These are phyloP conservation scores for Rosa lucieae DNA, from an alignment of 306 rosid genomes.

Conservation along the genomic window DNA sequence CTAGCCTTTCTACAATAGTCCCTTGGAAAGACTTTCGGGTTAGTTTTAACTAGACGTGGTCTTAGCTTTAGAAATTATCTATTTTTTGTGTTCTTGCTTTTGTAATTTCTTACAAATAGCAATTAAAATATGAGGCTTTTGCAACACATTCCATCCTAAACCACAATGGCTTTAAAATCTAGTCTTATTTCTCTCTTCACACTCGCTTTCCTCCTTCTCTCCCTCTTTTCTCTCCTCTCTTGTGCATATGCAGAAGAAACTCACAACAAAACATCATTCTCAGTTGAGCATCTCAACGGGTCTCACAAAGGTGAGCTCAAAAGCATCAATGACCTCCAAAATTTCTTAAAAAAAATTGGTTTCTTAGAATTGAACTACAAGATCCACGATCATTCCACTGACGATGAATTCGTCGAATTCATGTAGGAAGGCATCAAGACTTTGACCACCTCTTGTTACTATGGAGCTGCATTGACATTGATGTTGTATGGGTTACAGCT, in stretches of 20 bases:
- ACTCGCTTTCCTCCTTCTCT: neutral
- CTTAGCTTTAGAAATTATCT: too few relatives aligned
- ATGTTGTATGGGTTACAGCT: constrained; percentile 12
- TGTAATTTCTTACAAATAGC: neutral
- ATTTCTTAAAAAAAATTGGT: constrained; percentile 11
- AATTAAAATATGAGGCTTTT: neutral
- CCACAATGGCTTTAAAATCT: constrained; percentile 19
- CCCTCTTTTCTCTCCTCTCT: neutral
- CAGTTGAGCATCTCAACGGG: constrained; percentile 31
- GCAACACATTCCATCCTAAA: neutral
- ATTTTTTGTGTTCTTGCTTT: neutral
- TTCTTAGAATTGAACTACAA: constrained; percentile 34
- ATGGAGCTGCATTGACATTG: neutral
- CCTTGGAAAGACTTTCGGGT: too few relatives aligned
- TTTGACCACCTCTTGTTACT: constrained; percentile 12
- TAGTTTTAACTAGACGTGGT: too few relatives aligned
- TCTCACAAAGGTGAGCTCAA: constrained; percentile 33
- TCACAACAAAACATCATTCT: neutral
- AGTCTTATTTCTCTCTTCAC: constrained; percentile 4
- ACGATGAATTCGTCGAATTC: constrained; percentile 27
- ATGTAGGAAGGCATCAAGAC: constrained; percentile 41
- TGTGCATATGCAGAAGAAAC: neutral
- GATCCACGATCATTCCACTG: neutral
- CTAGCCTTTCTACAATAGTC: too few relatives aligned
- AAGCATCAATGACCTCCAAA: constrained; percentile 31